A percentile compares a stretch with the other conserved stretches of the same genome.
These are phyloP conservation scores for Apocynum venetum DNA, from an alignment of 257 asterid species.

Conservation along the genomic window DNA sequence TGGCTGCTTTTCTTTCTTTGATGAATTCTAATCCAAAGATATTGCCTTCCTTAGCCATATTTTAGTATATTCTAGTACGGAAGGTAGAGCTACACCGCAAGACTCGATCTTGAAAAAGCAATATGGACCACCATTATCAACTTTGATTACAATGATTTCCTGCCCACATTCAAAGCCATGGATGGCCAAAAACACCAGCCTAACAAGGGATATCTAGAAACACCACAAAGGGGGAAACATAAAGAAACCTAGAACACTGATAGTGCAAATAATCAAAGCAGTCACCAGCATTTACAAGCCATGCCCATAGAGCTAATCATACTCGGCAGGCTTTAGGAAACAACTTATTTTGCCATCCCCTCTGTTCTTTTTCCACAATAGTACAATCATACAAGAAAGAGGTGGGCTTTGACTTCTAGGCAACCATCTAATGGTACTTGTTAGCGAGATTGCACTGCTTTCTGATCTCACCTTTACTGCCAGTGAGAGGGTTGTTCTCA, in stretches of 20 bases:
- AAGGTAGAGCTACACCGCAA: not conserved
- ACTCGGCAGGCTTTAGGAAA: not conserved
- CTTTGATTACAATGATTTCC: not conserved
- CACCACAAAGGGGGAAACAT: not conserved
- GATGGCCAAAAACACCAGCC: conserved; percentile 2
- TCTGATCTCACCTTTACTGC: conserved; percentile 79
- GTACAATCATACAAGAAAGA: conserved; percentile 9
- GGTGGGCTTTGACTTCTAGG: not conserved
- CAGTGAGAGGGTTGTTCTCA: conserved; percentile 91
- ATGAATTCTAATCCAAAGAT: not conserved
- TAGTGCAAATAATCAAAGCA: not conserved
- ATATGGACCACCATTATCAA: conserved; percentile 7
- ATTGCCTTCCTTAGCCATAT: conserved; percentile 7
- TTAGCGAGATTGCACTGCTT: conserved; percentile 81
- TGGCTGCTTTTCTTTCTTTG: not conserved
- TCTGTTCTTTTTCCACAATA: not conserved
- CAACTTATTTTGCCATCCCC: conserved; percentile 5
- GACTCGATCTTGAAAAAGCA: conserved; percentile 1
- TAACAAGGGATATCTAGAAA: not conserved
- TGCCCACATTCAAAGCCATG: not conserved
- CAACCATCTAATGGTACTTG: conserved; percentile 44
- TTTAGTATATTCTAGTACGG: not conserved
- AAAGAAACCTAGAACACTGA: not conserved
- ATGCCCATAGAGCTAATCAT: not conserved
- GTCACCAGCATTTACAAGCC: conserved; percentile 4